A percentile compares a stretch with the other conserved stretches of the same genome.
Conservation (phyloP, 2,329 filamentous ascomycete genomes). For the Calonectria pauciramosa region DNA sequence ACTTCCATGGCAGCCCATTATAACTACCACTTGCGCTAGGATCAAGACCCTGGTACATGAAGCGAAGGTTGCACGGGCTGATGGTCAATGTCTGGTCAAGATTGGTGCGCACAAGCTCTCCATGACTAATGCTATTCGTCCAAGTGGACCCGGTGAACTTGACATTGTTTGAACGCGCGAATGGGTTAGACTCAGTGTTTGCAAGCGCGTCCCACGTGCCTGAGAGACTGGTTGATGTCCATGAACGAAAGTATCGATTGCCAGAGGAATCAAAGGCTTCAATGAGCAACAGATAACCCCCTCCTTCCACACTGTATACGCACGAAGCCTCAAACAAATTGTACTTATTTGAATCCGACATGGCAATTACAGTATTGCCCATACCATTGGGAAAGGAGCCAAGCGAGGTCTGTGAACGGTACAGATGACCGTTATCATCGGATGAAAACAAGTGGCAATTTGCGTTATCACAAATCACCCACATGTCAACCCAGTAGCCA, state of each 20-base stretch:
- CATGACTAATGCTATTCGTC: constrained; percentile 13
- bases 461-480: constrained; percentile 8
- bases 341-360: constrained; percentile 10
- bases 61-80: constrained; percentile 4
- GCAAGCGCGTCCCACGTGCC: neutral
- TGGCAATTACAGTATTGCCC: constrained; percentile 7
- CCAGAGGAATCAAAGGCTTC: constrained; percentile 13
- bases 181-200: constrained; percentile 9
- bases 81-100: constrained; percentile 18
- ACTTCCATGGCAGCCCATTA: constrained; percentile 9
- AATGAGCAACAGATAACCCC: constrained; percentile 8
- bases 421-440: constrained; percentile 17
- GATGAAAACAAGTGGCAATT: constrained; percentile 17
- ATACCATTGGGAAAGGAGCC: constrained; percentile 3
- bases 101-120: constrained; percentile 7
- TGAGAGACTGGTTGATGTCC: neutral
- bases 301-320: constrained; percentile 3
- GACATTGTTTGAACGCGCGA: neutral
- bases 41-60: constrained; percentile 8
- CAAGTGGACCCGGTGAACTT: neutral
- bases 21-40: neutral
- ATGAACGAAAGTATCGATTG: constrained; percentile 15
- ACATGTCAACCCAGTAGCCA: constrained; percentile 22
- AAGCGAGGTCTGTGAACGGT: constrained; percentile 8
- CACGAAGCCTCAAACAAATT: constrained; percentile 15